These are phyloP conservation scores for Naegleria lovaniensis DNA, from an alignment of 208 protist genomes.

Conservation along the genomic window DNA sequence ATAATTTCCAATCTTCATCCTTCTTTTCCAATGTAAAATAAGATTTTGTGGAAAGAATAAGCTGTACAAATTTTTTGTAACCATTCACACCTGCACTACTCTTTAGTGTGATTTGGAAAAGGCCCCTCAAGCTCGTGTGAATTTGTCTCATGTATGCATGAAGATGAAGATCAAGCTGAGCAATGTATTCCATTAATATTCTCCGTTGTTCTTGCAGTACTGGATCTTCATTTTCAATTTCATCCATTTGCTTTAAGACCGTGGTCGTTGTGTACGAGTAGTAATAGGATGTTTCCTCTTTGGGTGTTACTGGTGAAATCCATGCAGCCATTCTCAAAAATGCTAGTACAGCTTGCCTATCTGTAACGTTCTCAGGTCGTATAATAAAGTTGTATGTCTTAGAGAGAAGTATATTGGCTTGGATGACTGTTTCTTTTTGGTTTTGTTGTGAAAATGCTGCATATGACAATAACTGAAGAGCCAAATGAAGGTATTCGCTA, in stretches of 20 bases:
- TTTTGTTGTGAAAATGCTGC: background rate
- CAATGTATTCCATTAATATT: constrained; percentile 11
- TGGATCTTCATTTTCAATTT: background rate
- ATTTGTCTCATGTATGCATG: background rate
- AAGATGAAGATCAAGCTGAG: background rate
- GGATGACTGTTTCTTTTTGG: background rate
- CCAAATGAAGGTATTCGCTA: background rate
- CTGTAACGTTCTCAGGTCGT: background rate
- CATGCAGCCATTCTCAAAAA: background rate
- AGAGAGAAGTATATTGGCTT: background rate
- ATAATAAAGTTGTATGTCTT: background rate
- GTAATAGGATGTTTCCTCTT: background rate
- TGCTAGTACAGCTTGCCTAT: background rate
- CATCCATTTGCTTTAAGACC: background rate
- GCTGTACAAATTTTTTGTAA: constrained; percentile 1
- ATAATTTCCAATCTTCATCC: constrained; percentile 1
- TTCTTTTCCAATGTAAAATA: constrained; percentile 3
- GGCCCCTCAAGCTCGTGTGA: background rate
- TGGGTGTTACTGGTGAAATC: background rate
- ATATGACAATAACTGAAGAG: background rate
- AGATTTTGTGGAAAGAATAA: background rate
- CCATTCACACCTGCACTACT: background rate
- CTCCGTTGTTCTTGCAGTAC: background rate
- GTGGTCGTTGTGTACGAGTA: background rate
- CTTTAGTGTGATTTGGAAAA: background rate